phyloP scores from a whole-genome alignment of 2,329 filamentous ascomycete genomes.

The Aspergillus sp. region DNA sequence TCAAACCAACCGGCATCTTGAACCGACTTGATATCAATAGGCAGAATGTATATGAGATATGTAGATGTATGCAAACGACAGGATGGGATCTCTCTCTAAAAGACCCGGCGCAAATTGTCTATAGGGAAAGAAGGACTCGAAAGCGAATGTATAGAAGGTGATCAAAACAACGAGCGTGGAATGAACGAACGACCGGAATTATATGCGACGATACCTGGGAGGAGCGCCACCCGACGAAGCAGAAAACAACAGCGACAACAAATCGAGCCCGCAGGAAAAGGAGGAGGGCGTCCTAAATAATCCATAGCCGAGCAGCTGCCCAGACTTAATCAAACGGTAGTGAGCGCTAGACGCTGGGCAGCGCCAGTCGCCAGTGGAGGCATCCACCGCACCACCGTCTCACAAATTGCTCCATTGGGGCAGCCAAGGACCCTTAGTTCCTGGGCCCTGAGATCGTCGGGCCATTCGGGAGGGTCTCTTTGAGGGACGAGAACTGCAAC shows the following conservation, averaged over 20 bases:
- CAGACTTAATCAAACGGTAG: conserved; percentile 12
- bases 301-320: neutral
- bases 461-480: neutral
- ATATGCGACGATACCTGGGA: conserved; percentile 2
- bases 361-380: conserved; percentile 6
- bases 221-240: conserved; percentile 3
- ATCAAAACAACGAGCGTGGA: conserved; percentile 13
- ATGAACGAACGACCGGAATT: conserved; percentile 15
- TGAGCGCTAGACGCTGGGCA: conserved; percentile 16
- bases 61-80: conserved; percentile 5
- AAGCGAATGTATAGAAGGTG: conserved; percentile 1
- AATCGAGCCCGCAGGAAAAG: conserved; percentile 4
- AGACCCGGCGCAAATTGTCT: conserved; percentile 6
- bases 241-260: conserved; percentile 7
- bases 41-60: neutral
- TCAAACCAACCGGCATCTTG: conserved; percentile 14
- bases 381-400: conserved; percentile 6
- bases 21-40: neutral
- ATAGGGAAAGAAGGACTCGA: conserved; percentile 15
- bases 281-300: neutral
- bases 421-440: conserved; percentile 3
- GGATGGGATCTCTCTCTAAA: conserved; percentile 18
- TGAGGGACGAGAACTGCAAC: neutral
- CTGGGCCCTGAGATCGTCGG: neutral
- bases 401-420: neutral